Evolutionary conservation across 2,329 filamentous ascomycete genomes (phyloP), one percentile per base, ranked within the genome.

Genomic region (Ophiocordyceps sinensis): DNA sequence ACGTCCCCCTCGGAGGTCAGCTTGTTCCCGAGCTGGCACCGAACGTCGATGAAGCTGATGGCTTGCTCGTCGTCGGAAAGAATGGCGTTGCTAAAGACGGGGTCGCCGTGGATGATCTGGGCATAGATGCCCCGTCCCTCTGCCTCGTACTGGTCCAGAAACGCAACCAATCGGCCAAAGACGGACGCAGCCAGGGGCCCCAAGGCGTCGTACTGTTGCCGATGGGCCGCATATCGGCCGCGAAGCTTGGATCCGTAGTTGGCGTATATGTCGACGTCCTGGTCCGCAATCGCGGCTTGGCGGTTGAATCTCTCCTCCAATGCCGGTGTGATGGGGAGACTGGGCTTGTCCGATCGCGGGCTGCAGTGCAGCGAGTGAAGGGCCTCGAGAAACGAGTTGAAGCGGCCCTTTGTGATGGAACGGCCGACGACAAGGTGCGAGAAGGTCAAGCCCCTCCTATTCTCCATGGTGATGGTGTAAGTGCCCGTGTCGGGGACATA

Each of bases 401-500:
- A 49, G 11, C 54, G 53, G 11, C 54, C 52, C 29, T 45, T 47
- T 15, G 54, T 57, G 34, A 55, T 55, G 28, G 51, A 55, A 12
- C 53, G 51, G n/a, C 52, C 53, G n/a, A 54, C 50, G 3, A 55
- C 47, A 11, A 55, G 43, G 42, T 54, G 53, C 8, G 53, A 53
- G 34, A 52, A 55, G 30, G 52, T 55, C 15, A 50, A 36, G 26
- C 53, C 52, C n/a, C 47, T 41, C 36, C 51, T 44, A 36, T 53
- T 53, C 44, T 56, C 53, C 53, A 56, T 56, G 14, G 49, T 50
- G 35, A 54, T 51, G 38, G 41, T 53, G 38, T 51, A 55, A n/a
- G 48, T 52, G 13, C 42, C 19, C 5, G 53, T 55, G 30, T 52
- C 47, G 12, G 44, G 38, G 39, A 55, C 47, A 41, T 46, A 53